These are phyloP conservation scores for Aspergillus cristatus DNA, from an alignment of 495 filamentous ascomycete genomes.

Conservation along the genomic window DNA sequence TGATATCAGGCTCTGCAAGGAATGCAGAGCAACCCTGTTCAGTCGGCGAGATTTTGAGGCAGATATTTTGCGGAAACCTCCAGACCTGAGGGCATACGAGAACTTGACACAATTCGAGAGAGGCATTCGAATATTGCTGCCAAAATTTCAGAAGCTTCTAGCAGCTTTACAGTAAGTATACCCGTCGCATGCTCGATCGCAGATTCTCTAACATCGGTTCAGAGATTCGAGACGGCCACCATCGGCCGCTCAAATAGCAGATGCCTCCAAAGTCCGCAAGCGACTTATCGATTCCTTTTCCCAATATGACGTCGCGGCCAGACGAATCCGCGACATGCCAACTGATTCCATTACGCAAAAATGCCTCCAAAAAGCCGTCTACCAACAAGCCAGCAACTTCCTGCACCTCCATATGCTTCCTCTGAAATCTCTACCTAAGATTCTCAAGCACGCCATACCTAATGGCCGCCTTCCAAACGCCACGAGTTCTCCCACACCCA, in stretches of 20 bases:
- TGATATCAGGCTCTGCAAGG: conserved; percentile 84
- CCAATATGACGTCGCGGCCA: conserved; percentile 80
- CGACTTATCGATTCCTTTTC: conserved; percentile 83
- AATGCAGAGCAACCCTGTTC: conserved; percentile 80
- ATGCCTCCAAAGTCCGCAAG: conserved; percentile 85
- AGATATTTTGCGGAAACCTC: conserved; percentile 56
- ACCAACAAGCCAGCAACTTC: conserved; percentile 75
- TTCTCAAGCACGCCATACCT: conserved; percentile 62
- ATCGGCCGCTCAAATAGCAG: conserved; percentile 62
- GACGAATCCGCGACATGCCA: conserved; percentile 71
- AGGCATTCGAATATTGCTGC: conserved; percentile 76
- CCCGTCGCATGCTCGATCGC: neutral
- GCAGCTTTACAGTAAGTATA: conserved; percentile 49
- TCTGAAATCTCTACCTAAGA: conserved; percentile 72
- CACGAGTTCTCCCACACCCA: conserved; percentile 26
- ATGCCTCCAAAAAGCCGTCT: conserved; percentile 73
- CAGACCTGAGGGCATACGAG: conserved; percentile 75
- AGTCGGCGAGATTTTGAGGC: conserved; percentile 72
- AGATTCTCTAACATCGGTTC: neutral
- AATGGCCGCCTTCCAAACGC: conserved; percentile 22
- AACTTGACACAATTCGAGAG: conserved; percentile 82
- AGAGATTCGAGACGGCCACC: conserved; percentile 66
- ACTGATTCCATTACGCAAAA: conserved; percentile 62
- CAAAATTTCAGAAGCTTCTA: conserved; percentile 78
- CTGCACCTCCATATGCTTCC: conserved; percentile 89